These are phyloP conservation scores for Xylona heveae DNA, from an alignment of 495 filamentous ascomycete genomes.

Conservation along the genomic window DNA sequence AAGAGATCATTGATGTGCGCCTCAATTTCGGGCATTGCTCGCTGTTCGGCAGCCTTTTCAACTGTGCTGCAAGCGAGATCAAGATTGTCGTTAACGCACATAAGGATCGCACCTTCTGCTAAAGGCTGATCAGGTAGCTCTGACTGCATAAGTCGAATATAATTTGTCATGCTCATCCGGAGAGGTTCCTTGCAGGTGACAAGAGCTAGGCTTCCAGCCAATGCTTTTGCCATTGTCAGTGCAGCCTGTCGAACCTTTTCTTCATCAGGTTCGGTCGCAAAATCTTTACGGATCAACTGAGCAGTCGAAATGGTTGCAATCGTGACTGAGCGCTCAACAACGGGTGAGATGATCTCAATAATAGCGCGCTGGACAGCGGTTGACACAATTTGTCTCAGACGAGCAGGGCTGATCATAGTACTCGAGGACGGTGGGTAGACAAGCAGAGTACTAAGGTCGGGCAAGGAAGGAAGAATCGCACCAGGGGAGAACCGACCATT, in stretches of 20 bases:
- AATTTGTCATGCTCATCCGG: constrained; percentile 86
- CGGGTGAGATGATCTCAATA: constrained; percentile 85
- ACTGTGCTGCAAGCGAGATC: constrained; percentile 82
- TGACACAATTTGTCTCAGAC: constrained; percentile 63
- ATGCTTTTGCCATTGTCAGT: constrained; percentile 75
- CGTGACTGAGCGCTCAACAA: constrained; percentile 90
- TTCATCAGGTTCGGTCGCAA: constrained; percentile 79
- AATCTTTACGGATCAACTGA: constrained; percentile 89
- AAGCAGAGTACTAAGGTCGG: constrained; percentile 54
- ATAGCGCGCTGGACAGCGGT: constrained; percentile 70
- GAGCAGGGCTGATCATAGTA: constrained; percentile 42
- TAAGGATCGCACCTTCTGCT: constrained; percentile 74
- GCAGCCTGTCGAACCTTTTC: constrained; percentile 65
- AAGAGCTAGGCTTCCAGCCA: constrained; percentile 77
- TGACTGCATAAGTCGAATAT: constrained; percentile 60
- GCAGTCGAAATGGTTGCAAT: constrained; percentile 91
- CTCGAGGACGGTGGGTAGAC: constrained; percentile 56
- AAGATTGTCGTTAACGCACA: constrained; percentile 97
- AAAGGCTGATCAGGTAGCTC: constrained; percentile 49
- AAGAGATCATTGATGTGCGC: constrained; percentile 64
- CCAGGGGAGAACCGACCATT: constrained; percentile 51
- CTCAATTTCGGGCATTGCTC: constrained; percentile 83
- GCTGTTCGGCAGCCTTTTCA: constrained; percentile 83
- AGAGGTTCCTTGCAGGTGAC: constrained; percentile 98
- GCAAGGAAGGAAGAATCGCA: constrained; percentile 50